These are phyloP conservation scores for Fistulina hepatica DNA, from an alignment of 1,284 basidiomycete species.

Conservation along the genomic window DNA sequence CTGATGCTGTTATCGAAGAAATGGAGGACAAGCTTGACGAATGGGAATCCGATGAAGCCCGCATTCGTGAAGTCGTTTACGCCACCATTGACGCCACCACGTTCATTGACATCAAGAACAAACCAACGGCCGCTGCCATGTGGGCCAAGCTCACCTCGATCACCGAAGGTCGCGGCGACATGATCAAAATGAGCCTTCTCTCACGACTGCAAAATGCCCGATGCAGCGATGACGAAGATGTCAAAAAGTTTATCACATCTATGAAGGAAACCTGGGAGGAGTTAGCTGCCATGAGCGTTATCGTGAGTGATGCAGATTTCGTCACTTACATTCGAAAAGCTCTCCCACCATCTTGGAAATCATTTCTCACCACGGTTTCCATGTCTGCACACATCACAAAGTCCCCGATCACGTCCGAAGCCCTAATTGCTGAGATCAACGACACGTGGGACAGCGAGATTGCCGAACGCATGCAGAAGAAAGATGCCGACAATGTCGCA, in stretches of 20 bases:
- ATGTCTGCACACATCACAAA: conserved; percentile 7
- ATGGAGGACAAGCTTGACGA: conserved; percentile 15
- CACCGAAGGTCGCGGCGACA: conserved; percentile 16
- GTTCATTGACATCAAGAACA: conserved; percentile 18
- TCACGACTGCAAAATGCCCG: conserved; percentile 14
- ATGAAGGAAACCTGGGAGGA: conserved; percentile 16
- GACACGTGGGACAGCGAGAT: too few species aligned
- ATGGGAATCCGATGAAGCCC: conserved; percentile 18
- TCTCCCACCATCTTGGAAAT: too few species aligned
- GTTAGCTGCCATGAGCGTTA: conserved; percentile 16
- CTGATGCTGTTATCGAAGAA: conserved; percentile 17
- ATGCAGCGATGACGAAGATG: conserved; percentile 15
- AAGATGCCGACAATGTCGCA: too few species aligned
- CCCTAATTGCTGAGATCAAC: conserved; percentile 10
- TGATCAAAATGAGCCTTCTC: conserved; percentile 15
- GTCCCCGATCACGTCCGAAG: conserved; percentile 8
- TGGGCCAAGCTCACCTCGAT: conserved; percentile 17
- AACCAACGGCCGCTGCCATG: conserved; percentile 10
- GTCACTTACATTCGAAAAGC: conserved; percentile 16
- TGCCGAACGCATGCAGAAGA: too few species aligned
- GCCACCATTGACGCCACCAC: conserved; percentile 15
- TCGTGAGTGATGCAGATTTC: conserved; percentile 15
- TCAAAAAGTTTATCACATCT: conserved; percentile 15
- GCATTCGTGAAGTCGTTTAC: conserved; percentile 19
- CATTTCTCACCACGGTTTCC: conserved; percentile 15